Percentiles rank a stretch among this genome's conserved stretches.
Conservation (phyloP, 148 eudicot genomes). For the Spergularia marina region DNA sequence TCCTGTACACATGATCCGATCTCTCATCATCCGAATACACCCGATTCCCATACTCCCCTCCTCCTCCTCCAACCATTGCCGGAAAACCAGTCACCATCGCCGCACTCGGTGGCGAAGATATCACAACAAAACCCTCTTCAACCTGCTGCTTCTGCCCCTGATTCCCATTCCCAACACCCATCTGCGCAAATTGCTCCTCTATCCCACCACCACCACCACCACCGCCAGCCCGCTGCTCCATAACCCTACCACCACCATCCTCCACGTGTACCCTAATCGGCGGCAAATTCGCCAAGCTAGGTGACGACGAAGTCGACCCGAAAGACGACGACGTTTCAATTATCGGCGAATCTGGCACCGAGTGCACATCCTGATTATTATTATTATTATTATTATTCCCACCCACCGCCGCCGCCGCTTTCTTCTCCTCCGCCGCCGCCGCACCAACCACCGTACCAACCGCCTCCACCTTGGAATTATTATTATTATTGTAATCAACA, state of each 20-base stretch:
- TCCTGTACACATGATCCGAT: slow-evolving; percentile 58
- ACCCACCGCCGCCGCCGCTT: slow-evolving; percentile 4
- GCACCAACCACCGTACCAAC: slow-evolving; percentile 18
- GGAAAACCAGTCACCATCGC: slow-evolving; percentile 10
- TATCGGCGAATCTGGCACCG: slow-evolving; percentile 79
- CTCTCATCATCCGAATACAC: slow-evolving; percentile 57
- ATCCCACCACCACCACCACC: slow-evolving; percentile 30
- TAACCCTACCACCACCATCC: slow-evolving; percentile 30
- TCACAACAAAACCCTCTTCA: slow-evolving; percentile 39
- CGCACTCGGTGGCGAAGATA: slow-evolving; percentile 31
- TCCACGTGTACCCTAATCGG: slow-evolving; percentile 71
- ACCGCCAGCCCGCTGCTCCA: slow-evolving; percentile 22
- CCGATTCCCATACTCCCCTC: slow-evolving; percentile 45
- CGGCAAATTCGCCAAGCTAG: slow-evolving; percentile 61
- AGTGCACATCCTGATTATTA: slow-evolving; percentile 53
- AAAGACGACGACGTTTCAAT: slow-evolving; percentile 65
- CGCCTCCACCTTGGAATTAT: slow-evolving; percentile 23
- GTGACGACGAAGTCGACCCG: slow-evolving; percentile 67
- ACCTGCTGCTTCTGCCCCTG: slow-evolving; percentile 37
- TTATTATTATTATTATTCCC: slow-evolving; percentile 9
- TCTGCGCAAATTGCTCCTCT: slow-evolving; percentile 64
- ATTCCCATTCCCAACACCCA: slow-evolving; percentile 36
- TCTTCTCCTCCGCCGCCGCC: neutral
- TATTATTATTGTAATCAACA: slow-evolving; percentile 7
- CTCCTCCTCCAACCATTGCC: slow-evolving; percentile 27